phyloP scores from a whole-genome alignment of 2,329 filamentous ascomycete genomes.

The Aspergillus versicolor region DNA sequence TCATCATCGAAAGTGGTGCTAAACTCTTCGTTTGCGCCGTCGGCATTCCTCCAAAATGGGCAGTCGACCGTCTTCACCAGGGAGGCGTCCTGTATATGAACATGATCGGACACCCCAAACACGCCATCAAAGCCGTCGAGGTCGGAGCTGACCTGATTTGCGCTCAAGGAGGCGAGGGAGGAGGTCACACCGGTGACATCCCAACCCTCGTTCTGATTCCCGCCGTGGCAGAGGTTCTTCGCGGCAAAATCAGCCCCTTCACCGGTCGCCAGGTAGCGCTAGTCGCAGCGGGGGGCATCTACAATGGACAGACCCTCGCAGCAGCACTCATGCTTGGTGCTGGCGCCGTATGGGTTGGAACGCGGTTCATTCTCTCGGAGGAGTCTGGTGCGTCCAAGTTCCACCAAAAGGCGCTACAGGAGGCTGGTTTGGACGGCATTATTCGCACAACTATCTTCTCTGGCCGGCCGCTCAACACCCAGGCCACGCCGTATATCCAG shows the following conservation, averaged over 20 bases:
- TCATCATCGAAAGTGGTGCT: slow-evolving; percentile 88
- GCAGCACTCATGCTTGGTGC: slow-evolving; percentile 92
- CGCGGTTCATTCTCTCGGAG: slow-evolving; percentile 87
- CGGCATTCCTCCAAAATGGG: slow-evolving; percentile 82
- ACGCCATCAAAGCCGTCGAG: slow-evolving; percentile 93
- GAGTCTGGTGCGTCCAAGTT: slow-evolving; percentile 91
- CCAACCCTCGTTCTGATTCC: slow-evolving; percentile 91
- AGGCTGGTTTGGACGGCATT: slow-evolving; percentile 91
- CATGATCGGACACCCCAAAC: slow-evolving; percentile 99
- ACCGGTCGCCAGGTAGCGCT: slow-evolving; percentile 69
- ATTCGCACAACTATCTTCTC: slow-evolving; percentile 98
- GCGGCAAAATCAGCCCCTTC: slow-evolving; percentile 79
- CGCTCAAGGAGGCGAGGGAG: slow-evolving; percentile 95
- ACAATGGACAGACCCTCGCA: slow-evolving; percentile 86
- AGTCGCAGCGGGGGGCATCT: slow-evolving; percentile 89
- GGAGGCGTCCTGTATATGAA: slow-evolving; percentile 96
- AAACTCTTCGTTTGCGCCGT: slow-evolving; percentile 96
- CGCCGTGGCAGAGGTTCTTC: slow-evolving; percentile 77
- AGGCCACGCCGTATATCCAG: slow-evolving; percentile 64
- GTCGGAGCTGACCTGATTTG: slow-evolving; percentile 95
- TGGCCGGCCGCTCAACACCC: slow-evolving; percentile 27
- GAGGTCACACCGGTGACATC: slow-evolving; percentile 92
- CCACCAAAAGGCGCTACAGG: slow-evolving; percentile 93
- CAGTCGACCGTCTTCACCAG: slow-evolving; percentile 88
- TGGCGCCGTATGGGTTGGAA: slow-evolving; percentile 92